These are phyloP conservation scores for Vicia villosa DNA, from an alignment of 306 rosid species.

Conservation along the genomic window DNA sequence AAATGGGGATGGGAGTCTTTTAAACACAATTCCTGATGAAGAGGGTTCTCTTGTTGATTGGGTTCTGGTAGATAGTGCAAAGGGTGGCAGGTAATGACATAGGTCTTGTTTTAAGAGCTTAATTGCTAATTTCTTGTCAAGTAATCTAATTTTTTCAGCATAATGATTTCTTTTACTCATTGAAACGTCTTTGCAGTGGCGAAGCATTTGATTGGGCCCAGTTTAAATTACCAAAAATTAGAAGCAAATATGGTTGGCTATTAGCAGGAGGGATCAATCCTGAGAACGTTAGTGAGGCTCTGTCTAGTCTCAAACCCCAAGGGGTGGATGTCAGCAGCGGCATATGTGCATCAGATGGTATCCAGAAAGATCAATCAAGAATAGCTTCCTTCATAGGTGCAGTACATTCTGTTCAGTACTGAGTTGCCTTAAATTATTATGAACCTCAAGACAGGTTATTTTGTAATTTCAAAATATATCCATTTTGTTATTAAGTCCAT, in stretches of 20 bases:
- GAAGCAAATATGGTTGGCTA: slow-evolving; percentile 94
- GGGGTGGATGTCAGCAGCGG: slow-evolving; percentile 96
- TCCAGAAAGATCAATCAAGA: slow-evolving; percentile 68
- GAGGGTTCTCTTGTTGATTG: slow-evolving; percentile 75
- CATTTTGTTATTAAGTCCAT: slow-evolving; percentile 1
- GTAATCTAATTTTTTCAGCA: slow-evolving; percentile 11
- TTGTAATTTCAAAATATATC: slow-evolving; percentile 6
- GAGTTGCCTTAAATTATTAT: slow-evolving; percentile 34
- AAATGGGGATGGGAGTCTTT: slow-evolving; percentile 67
- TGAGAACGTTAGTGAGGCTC: slow-evolving; percentile 66
- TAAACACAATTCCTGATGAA: slow-evolving; percentile 62
- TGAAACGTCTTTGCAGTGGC: slow-evolving; percentile 57
- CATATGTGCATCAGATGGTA: slow-evolving; percentile 78
- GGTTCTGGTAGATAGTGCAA: slow-evolving; percentile 84
- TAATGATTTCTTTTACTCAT: slow-evolving; percentile 21
- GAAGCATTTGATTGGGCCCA: slow-evolving; percentile 72
- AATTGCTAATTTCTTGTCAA: neutral
- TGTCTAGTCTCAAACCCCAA: slow-evolving; percentile 66
- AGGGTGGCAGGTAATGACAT: slow-evolving; percentile 73
- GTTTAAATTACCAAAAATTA: slow-evolving; percentile 66
- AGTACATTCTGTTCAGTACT: slow-evolving; percentile 49
- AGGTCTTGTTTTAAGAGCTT: slow-evolving; percentile 15
- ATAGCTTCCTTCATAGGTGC: slow-evolving; percentile 61
- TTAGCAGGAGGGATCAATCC: slow-evolving; percentile 92
- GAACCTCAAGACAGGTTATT: slow-evolving; percentile 13